Evolutionary conservation across 306 rosid genomes (phyloP).

Genomic region (Carpinus viminea): DNA sequence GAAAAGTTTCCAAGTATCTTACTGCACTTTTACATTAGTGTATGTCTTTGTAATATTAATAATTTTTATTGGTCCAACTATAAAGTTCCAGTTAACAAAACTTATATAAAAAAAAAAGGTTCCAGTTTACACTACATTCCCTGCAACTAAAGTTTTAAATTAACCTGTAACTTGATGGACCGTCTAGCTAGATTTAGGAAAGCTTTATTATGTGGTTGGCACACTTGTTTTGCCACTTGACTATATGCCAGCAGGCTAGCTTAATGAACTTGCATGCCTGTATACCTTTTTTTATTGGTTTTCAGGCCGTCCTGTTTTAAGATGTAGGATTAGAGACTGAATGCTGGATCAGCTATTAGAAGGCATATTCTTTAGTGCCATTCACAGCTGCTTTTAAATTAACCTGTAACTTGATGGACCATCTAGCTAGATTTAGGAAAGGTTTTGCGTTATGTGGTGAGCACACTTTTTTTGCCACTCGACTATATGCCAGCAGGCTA

Average conservation of each 20-base stretch:
- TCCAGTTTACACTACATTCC: background rate
- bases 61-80: background rate
- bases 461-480: no score
- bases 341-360: background rate
- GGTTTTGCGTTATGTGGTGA: no score
- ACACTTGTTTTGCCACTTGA: background rate
- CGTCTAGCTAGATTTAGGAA: conserved; percentile 1
- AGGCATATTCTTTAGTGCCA: background rate
- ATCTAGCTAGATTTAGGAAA: conserved; percentile 3
- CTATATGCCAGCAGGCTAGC: background rate
- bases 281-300: background rate
- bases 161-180: background rate
- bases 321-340: background rate
- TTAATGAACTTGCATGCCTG: background rate
- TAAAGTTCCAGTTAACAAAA: background rate
- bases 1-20: background rate
- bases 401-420: background rate
- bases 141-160: background rate
- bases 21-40: background rate
- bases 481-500: background rate
- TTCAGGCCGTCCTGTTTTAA: background rate
- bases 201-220: background rate
- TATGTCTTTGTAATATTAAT: background rate
- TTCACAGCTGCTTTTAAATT: background rate
- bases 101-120: background rate